Percentiles rank a stretch among this genome's conserved stretches.
Evolutionary conservation across 2,329 filamentous ascomycete genomes (phyloP).

Genomic region (Verticillium nonalfalfae): DNA sequence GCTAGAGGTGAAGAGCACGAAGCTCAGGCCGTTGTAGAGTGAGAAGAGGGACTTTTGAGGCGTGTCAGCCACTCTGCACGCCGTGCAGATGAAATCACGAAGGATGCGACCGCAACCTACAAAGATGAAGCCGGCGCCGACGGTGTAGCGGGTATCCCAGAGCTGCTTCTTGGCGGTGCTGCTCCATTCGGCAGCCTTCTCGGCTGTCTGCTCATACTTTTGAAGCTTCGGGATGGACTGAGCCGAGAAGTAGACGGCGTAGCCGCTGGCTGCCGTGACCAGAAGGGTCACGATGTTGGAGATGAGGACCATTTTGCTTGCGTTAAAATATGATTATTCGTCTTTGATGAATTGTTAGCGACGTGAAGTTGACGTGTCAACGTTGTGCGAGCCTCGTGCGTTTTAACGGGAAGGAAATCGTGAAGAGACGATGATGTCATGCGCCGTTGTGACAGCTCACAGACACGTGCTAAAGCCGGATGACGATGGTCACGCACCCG

Average conservation of each 20-base stretch:
- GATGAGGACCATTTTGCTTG: conserved; percentile 11
- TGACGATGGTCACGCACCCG: background rate
- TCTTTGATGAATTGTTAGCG: background rate
- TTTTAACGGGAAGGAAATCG: background rate
- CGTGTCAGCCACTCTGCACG: background rate
- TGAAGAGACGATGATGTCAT: background rate
- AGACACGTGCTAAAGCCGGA: background rate
- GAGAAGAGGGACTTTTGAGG: conserved; percentile 12
- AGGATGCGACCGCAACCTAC: conserved; percentile 8
- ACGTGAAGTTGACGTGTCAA: background rate
- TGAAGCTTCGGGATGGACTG: conserved; percentile 19
- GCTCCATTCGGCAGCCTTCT: conserved; percentile 23
- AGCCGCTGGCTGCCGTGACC: conserved; percentile 14
- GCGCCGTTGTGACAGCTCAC: background rate
- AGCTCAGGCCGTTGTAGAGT: conserved; percentile 10
- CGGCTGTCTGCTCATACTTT: conserved; percentile 19
- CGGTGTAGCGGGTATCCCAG: conserved; percentile 19
- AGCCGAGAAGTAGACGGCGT: conserved; percentile 14
- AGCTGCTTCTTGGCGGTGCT: conserved; percentile 16
- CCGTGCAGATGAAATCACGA: no score
- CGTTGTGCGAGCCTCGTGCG: background rate
- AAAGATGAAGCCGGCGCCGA: conserved; percentile 17
- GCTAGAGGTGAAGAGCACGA: conserved; percentile 7
- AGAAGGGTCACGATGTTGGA: conserved; percentile 7
- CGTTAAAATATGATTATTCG: background rate